Conservation (phyloP, 257 asterid species). For the Salvia miltiorrhiza region DNA sequence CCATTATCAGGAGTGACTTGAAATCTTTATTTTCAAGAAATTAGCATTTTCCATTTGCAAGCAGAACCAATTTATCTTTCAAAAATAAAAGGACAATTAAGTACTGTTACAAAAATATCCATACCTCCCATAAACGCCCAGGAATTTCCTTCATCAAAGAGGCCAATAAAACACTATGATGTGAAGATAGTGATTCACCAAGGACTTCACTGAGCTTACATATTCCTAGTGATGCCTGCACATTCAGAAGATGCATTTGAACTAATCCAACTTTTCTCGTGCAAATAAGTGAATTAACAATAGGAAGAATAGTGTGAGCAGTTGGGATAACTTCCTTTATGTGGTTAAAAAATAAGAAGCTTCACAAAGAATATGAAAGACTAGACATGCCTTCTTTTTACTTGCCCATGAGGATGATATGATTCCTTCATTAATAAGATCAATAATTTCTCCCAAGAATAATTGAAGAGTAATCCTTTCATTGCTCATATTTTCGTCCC, state of each 20-base stretch:
- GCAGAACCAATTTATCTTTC: background rate
- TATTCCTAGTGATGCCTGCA: constrained; percentile 86
- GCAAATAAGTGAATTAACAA: constrained; percentile 1
- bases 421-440: constrained; percentile 71
- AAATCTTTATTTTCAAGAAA: background rate
- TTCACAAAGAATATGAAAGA: constrained; percentile 11
- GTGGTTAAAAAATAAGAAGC: background rate
- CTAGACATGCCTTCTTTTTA: constrained; percentile 67
- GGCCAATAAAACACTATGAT: constrained; percentile 62
- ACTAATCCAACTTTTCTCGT: constrained; percentile 9
- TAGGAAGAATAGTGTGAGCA: constrained; percentile 6
- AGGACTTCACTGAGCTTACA: constrained; percentile 84
- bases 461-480: constrained; percentile 82
- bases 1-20: background rate
- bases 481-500: constrained; percentile 98
- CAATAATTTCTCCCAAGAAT: constrained; percentile 80
- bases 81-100: background rate
- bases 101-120: constrained; percentile 4
- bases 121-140: constrained; percentile 98
- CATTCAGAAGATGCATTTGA: constrained; percentile 25
- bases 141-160: constrained; percentile 91
- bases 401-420: constrained; percentile 91
- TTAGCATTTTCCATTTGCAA: constrained; percentile 13
- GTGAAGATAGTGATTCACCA: constrained; percentile 74
- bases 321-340: background rate